Evolutionary conservation across 768 basidiomycete genomes (phyloP), one percentile per base, ranked within the genome.

Genomic region (Kwoniella dejecticola): DNA sequence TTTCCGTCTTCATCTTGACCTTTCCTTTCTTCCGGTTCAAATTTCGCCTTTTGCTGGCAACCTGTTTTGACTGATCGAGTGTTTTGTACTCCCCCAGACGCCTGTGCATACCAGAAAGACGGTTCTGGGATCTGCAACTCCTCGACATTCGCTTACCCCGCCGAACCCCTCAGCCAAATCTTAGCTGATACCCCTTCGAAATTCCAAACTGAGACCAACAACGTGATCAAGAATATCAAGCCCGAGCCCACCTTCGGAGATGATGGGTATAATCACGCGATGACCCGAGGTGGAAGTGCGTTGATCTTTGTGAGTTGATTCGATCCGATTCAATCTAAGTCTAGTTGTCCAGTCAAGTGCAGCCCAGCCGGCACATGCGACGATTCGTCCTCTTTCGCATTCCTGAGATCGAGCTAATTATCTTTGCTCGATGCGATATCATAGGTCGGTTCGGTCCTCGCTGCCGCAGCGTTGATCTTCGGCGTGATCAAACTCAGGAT

Each of bases 241-340:
- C 48, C 49, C 6, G 44, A 33, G 13, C 50, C 66, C 3, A 64
- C 66, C 1, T 71, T 75, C 62, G 63, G 66, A 48, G 60, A 75
- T 31, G 54, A 68, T 33, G 45, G 60, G 6, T 75, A 62, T 57
- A 78, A 78, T 64, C 40, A 54, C 26, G 57, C 17, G n/a, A 47
- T 70, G 31, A 63, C 68, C 11, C 56, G 69, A 33, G 68, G 64
- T 10, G 77, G 70, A 7, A 70, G 64, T 59, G 59, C 67, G 40
- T 38, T 74, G 23, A 76, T 76, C 52, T 76, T 78, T 52, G 74
- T 78, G 57, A 64, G 72, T 71, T 24, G n/a, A n/a, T n/a, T n/a
- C n/a, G n/a, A n/a, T n/a, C n/a, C n/a, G n/a, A 36, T 36, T 36
- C 7, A 36, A 36, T 36, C 15, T 36, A 7, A 36, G 15, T 36